A percentile compares a stretch with the other conserved stretches of the same genome.
phyloP scores from a whole-genome alignment of 768 basidiomycete species.

The Amanita subjunquillea region DNA sequence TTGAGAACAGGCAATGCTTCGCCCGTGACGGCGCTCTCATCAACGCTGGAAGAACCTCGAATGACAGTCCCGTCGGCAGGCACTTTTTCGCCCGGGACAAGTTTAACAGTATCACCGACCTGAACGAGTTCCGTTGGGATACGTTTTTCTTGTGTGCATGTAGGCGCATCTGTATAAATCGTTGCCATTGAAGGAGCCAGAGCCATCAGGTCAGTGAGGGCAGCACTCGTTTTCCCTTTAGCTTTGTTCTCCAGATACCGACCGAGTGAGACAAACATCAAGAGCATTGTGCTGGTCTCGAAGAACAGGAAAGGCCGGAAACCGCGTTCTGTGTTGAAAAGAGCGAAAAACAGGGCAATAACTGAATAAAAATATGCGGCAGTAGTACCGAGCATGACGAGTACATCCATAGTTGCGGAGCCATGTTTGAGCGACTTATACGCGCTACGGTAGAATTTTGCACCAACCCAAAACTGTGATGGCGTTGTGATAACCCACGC shows the following conservation, averaged over 20 bases:
- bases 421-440: conserved; percentile 87
- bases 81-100: conserved; percentile 94
- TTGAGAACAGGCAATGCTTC: conserved; percentile 88
- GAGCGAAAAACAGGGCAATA: conserved; percentile 52
- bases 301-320: conserved; percentile 88
- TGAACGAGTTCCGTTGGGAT: conserved; percentile 93
- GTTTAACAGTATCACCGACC: conserved; percentile 85
- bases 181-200: conserved; percentile 93
- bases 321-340: conserved; percentile 50
- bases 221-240: conserved; percentile 94
- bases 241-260: conserved; percentile 94
- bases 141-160: conserved; percentile 77
- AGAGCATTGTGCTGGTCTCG: conserved; percentile 97
- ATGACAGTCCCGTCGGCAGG: conserved; percentile 92
- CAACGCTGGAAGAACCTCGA: conserved; percentile 76
- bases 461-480: conserved; percentile 87
- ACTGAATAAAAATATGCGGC: conserved; percentile 91
- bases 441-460: conserved; percentile 80
- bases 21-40: conserved; percentile 95
- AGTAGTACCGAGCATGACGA: conserved; percentile 90
- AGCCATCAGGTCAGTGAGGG: conserved; percentile 92
- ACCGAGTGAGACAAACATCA: conserved; percentile 94
- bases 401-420: conserved; percentile 95
- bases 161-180: conserved; percentile 81
- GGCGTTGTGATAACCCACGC: conserved; percentile 75